These are phyloP conservation scores for Martiniozyma asiatica DNA, from an alignment of 1,139 yeast species.

Conservation along the genomic window DNA sequence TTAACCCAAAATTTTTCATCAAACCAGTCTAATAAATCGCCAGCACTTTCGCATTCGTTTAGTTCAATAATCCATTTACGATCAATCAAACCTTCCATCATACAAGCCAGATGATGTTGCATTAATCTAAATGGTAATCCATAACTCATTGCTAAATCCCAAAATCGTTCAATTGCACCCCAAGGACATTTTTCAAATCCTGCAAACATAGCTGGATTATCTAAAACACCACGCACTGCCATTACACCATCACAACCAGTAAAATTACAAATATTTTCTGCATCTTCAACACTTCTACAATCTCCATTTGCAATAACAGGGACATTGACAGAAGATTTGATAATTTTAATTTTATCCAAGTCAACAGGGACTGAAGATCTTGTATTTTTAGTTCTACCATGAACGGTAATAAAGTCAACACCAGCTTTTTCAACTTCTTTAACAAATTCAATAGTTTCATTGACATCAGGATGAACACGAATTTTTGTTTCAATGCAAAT, in stretches of 20 bases:
- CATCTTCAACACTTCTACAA: slow-evolving; percentile 60
- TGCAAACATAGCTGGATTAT: slow-evolving; percentile 79
- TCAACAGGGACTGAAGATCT: slow-evolving; percentile 77
- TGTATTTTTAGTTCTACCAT: slow-evolving; percentile 80
- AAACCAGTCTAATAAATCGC: slow-evolving; percentile 72
- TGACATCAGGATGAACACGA: slow-evolving; percentile 66
- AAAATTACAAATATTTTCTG: slow-evolving; percentile 40
- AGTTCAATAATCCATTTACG: slow-evolving; percentile 46
- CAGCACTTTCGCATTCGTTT: slow-evolving; percentile 46
- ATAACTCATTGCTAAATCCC: slow-evolving; percentile 66
- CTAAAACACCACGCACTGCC: slow-evolving; percentile 85
- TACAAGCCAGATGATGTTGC: slow-evolving; percentile 82
- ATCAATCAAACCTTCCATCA: slow-evolving; percentile 57
- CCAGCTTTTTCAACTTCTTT: slow-evolving; percentile 71
- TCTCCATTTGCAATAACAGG: slow-evolving; percentile 97
- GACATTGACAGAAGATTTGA: slow-evolving; percentile 47
- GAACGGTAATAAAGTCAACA: slow-evolving; percentile 87
- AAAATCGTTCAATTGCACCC: slow-evolving; percentile 76
- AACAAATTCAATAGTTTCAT: slow-evolving; percentile 65
- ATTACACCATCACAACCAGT: slow-evolving; percentile 88
- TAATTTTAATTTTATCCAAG: slow-evolving; percentile 62
- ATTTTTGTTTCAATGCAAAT: slow-evolving; percentile 84
- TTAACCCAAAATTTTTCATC: slow-evolving; percentile 56
- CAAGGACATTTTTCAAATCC: slow-evolving; percentile 72
- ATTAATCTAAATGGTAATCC: slow-evolving; percentile 75